Conservation (phyloP, 2,329 filamentous ascomycete species). For the Magnaporthales sp. region DNA sequence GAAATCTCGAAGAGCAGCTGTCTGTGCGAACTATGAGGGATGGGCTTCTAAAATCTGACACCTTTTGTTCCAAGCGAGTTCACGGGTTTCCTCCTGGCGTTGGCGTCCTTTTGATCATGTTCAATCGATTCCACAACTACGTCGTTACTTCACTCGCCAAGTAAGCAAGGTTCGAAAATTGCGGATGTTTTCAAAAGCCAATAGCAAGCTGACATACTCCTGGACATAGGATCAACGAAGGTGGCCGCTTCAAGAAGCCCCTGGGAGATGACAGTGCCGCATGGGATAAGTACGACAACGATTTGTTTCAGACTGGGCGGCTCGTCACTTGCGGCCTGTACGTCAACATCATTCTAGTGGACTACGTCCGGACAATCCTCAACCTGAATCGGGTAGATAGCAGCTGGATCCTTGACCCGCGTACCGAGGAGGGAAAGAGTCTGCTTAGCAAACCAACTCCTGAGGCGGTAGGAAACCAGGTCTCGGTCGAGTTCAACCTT, state of each 20-base stretch:
- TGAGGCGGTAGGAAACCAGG: conserved; percentile 38
- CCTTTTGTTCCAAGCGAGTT: conserved; percentile 57
- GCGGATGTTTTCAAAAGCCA: neutral
- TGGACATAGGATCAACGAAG: conserved; percentile 54
- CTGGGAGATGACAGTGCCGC: conserved; percentile 19
- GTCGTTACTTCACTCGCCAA: conserved; percentile 25
- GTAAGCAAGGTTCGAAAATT: neutral
- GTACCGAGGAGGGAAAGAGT: conserved; percentile 16
- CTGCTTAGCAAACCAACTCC: conserved; percentile 17
- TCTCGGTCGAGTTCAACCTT: conserved; percentile 43
- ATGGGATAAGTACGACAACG: conserved; percentile 26
- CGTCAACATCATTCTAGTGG: conserved; percentile 36
- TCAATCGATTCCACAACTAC: conserved; percentile 63
- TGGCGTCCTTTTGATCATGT: conserved; percentile 59
- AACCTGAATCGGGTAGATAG: conserved; percentile 25
- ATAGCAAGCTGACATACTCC: conserved; percentile 33
- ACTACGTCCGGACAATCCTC: conserved; percentile 29
- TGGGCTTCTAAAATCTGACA: conserved; percentile 64
- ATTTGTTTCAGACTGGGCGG: conserved; percentile 28
- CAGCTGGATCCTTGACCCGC: conserved; percentile 21
- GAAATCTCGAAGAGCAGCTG: conserved; percentile 52
- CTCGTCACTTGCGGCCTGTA: conserved; percentile 47
- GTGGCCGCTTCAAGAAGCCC: conserved; percentile 47
- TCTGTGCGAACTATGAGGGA: conserved; percentile 53
- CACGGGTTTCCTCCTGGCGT: conserved; percentile 61